Evolutionary conservation across 306 rosid genomes (phyloP), one percentile per base, ranked within the genome.

Genomic region (Glycine soja): DNA sequence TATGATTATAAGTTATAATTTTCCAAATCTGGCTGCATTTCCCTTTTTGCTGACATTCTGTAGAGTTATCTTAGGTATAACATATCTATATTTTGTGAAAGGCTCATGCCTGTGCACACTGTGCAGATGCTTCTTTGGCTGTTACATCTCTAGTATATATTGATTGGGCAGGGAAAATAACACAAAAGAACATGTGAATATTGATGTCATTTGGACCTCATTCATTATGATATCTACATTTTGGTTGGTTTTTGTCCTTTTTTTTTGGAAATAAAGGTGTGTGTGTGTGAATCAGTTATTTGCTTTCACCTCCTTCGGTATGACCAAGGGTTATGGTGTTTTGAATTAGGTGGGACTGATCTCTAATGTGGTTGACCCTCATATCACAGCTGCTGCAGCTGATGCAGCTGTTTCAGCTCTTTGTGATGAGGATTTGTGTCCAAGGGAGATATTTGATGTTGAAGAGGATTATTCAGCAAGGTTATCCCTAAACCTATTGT

Each of bases 351-450:
- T 91, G 84, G 94, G 96, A 80, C 89, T 83, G 69, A 80, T 95
- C 5, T 86, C 99, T 79, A 80, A 88, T 59, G 86, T 87, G 91
- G 98, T 92, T 68, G 96, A 91, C 67, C 96, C 97, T 71, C 90
- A 86, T 69, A 87, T 93, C 69, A 74, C 97, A 24, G 94, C 91
- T 74, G 94, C 97, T 15, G 98, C 97, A 54, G 98, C 99, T 62
- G 89, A 86, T 79, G 99, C 99, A 81, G 90, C 98, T 42, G 79
- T 90, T 77, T 77, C 83, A 68, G 90, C 91, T 40, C 89, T 95
- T 52, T 90, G 97, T 86, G 93, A 93, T 46, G 98, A 95, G 78
- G 86, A 84, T 81, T 77, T 64, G 73, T 89, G 82, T 80, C 88
- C 98, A 47, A 85, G 87, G 88, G 99, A 91, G 70, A 88, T 92